phyloP scores from a whole-genome alignment of 352 stramenopile species.

The Pythium phragmiticola region DNA sequence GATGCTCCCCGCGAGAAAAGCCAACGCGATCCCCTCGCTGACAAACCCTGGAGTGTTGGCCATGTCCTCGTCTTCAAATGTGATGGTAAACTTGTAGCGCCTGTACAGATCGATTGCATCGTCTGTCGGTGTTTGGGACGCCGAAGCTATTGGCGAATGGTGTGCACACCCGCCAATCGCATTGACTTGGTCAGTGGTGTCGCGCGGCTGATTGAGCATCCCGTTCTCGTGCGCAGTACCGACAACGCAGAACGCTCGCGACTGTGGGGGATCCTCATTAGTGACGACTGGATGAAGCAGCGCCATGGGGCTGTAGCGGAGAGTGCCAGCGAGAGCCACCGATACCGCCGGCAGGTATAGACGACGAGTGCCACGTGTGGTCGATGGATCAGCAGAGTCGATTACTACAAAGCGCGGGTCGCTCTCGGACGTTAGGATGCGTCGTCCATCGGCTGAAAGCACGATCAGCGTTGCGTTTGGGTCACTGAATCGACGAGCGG shows the following conservation, averaged over 20 bases:
- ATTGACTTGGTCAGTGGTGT: conserved; percentile 34
- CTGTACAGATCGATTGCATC: conserved; percentile 6
- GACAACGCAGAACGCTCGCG: not conserved
- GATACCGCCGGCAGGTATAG: conserved; percentile 30
- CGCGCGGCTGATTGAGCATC: conserved; percentile 43
- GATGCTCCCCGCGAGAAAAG: conserved; percentile 55
- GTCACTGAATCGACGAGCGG: not conserved
- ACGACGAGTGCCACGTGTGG: not conserved
- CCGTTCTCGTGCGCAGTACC: conserved; percentile 36
- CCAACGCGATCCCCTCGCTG: conserved; percentile 59
- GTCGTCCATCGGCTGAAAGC: not conserved
- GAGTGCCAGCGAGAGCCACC: conserved; percentile 37
- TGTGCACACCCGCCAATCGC: conserved; percentile 40
- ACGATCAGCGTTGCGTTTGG: not conserved
- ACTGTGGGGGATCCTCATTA: not conserved
- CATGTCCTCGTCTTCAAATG: conserved; percentile 46
- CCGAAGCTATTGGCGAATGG: not conserved
- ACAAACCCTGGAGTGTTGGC: conserved; percentile 35
- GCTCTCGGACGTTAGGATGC: not conserved
- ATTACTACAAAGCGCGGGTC: not conserved
- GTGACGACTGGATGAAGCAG: conserved; percentile 15
- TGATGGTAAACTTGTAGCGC: conserved; percentile 58
- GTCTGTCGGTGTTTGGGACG: conserved; percentile 8
- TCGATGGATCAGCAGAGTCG: not conserved
- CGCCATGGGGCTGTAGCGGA: conserved; percentile 14